These are phyloP conservation scores for Neofusicoccum parvum DNA, from an alignment of 2,329 filamentous ascomycete species.

Conservation along the genomic window DNA sequence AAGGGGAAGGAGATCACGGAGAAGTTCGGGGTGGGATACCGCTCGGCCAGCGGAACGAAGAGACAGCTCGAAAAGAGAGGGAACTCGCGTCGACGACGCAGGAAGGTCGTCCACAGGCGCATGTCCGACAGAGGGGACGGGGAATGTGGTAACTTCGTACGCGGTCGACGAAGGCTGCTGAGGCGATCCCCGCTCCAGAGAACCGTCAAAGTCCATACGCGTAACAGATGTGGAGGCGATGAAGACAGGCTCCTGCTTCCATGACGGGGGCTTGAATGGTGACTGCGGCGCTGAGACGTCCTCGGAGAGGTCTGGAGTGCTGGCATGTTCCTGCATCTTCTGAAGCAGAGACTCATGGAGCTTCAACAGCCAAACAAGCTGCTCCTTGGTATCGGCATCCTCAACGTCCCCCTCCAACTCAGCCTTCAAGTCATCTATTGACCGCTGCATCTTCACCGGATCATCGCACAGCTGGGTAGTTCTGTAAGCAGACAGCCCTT, in stretches of 20 bases:
- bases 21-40: not conserved
- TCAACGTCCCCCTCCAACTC: not conserved
- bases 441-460: constrained; percentile 28
- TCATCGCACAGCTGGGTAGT: constrained; percentile 37
- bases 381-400: not conserved
- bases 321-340: constrained; percentile 3
- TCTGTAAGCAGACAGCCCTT: constrained; percentile 34
- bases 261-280: constrained; percentile 13
- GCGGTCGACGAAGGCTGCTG: not conserved
- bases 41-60: constrained; percentile 26
- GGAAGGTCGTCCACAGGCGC: not conserved
- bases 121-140: constrained; percentile 16
- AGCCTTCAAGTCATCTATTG: not conserved
- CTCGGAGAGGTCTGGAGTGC: not conserved
- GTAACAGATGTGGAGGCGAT: constrained; percentile 22
- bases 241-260: constrained; percentile 24
- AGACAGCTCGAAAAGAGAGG: constrained; percentile 40
- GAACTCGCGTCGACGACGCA: constrained; percentile 23
- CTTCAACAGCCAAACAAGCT: constrained; percentile 10
- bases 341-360: constrained; percentile 1
- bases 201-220: constrained; percentile 34
- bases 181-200: constrained; percentile 9
- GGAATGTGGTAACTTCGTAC: not conserved
- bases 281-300: not conserved
- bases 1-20: constrained; percentile 1